Percentiles rank a stretch among this genome's conserved stretches.
Conservation (phyloP, 1,139 yeast genomes). For the Candida pseudocylindracea region DNA sequence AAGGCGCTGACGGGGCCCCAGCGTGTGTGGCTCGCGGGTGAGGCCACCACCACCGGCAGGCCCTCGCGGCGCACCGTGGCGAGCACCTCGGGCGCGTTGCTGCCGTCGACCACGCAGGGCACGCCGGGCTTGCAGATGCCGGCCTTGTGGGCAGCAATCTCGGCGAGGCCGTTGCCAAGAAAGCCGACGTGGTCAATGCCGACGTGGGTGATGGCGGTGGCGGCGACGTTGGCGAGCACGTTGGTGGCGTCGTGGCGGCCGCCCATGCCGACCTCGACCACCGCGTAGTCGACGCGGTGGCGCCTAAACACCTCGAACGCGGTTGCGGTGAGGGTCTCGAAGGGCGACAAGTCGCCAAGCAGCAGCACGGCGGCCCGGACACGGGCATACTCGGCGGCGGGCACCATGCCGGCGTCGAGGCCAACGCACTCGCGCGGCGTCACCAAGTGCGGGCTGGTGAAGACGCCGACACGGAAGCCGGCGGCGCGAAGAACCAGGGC, state of each 20-base stretch:
- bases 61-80: slow-evolving; percentile 13
- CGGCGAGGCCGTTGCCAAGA: slow-evolving; percentile 37
- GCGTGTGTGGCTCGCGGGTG: slow-evolving; percentile 1
- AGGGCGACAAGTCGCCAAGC: slow-evolving; percentile 36
- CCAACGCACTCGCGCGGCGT: slow-evolving; percentile 55
- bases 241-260: slow-evolving; percentile 82
- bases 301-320: slow-evolving; percentile 56
- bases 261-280: slow-evolving; percentile 81
- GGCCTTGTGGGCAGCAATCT: slow-evolving; percentile 61
- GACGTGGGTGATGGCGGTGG: slow-evolving; percentile 62
- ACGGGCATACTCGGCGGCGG: slow-evolving; percentile 17
- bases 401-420: slow-evolving; percentile 36
- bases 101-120: slow-evolving; percentile 52
- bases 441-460: slow-evolving; percentile 72
- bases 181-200: slow-evolving; percentile 69
- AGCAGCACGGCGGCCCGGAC: slow-evolving; percentile 17
- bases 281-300: slow-evolving; percentile 42
- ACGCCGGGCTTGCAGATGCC: slow-evolving; percentile 49
- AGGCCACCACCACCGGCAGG: slow-evolving; percentile 5
- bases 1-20: background rate
- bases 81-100: slow-evolving; percentile 31
- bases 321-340: slow-evolving; percentile 64
- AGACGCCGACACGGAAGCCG: slow-evolving; percentile 39
- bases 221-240: slow-evolving; percentile 28
- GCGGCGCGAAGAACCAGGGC: slow-evolving; percentile 34